phyloP scores from a whole-genome alignment of 805 yeast species.

The Kuraishia hungarica region DNA sequence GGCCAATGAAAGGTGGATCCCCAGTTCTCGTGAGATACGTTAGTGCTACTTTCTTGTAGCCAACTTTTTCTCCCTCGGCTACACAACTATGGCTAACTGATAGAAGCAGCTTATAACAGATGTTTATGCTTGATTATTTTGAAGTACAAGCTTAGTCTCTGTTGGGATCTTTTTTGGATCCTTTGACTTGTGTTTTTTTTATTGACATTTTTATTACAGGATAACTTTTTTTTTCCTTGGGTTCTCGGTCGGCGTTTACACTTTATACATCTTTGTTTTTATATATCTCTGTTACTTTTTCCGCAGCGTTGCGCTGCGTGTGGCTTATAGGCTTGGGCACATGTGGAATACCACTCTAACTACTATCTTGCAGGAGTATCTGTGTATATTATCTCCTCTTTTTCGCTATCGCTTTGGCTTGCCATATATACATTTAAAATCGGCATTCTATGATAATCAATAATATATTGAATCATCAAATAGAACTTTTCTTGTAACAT shows the following conservation, averaged over 20 bases:
- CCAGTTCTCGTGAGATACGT: background rate
- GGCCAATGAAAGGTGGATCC: constrained; percentile 37
- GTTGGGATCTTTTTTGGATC: background rate
- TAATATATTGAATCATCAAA: no score
- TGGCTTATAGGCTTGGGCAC: no score
- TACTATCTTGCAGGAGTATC: background rate
- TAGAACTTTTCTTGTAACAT: no score
- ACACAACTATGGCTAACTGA: no score
- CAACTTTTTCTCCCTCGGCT: no score
- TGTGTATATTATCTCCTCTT: background rate
- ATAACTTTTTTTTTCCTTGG: background rate
- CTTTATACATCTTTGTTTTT: no score
- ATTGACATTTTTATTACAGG: background rate
- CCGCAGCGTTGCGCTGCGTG: background rate
- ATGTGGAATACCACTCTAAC: background rate
- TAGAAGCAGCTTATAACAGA: no score
- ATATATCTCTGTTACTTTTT: no score
- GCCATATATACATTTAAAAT: background rate
- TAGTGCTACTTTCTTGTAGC: no score
- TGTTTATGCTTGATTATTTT: background rate
- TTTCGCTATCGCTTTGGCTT: background rate
- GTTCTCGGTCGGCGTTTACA: background rate
- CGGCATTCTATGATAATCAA: background rate
- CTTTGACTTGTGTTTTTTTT: background rate
- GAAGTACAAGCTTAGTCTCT: background rate